Base-by-base conservation (phyloP, 805 yeast species). In the Brettanomyces nanus region DNA sequence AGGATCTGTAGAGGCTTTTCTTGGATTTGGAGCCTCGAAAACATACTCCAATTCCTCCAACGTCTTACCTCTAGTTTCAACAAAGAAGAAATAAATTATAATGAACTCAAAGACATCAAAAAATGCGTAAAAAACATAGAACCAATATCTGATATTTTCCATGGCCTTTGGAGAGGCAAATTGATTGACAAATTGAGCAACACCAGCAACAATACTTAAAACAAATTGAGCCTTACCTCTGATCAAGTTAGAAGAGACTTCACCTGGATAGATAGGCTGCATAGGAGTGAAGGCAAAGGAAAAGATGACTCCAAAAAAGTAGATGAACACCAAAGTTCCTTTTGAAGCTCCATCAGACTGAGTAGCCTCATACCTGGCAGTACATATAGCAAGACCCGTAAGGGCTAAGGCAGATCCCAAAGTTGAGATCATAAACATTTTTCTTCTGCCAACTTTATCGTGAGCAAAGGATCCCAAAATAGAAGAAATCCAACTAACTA, bases 381-480 rank as follows among this genome's bases (percentile, higher is more conserved):
- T 28, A 28, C 13, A 28, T 7, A 28, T 28, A 7, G 30, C 30
- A 7, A 11, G 30, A 28, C 30, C n/a, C 13, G 13, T 11, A 3
- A 28, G 15, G 13, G 6, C 30, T 14, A 28, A 18, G 6, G 13
- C 30, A 28, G 13, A 28, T 15, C 30, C 30, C n/a, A 28, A 18
- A 7, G 13, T 28, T 7, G 13, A 28, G 7, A 28, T 18, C 30
- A 28, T 28, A 11, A 28, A 28, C 30, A 28, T 28, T 18, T 28
- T 28, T 28, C 30, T 28, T 28, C 30, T 28, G n/a, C 30, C 30
- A 28, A 11, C 30, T 18, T 18, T 28, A 28, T 28, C 30, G 15
- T 28, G 30, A 11, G 30, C 30, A 11, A 28, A 28, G 15, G 13
- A 15, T 14, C 30, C 27, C 27, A 23, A 23, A 23, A 23, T 23